Evolutionary conservation across 129 eudicot genomes (phyloP).

Genomic region (Ambrosia artemisiifolia): DNA sequence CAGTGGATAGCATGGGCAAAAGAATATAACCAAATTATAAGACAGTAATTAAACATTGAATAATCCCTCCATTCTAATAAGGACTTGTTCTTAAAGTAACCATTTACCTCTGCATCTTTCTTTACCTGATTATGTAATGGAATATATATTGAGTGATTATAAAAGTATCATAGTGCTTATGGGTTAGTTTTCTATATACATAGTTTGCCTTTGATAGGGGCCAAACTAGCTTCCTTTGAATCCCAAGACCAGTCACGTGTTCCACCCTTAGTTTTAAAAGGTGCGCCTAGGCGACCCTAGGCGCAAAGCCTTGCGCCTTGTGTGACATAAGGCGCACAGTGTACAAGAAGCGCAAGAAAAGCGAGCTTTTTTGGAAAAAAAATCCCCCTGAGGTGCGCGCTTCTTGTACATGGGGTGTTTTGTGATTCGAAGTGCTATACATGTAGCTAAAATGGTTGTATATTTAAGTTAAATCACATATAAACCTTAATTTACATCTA

Average conservation of each 20-base stretch:
- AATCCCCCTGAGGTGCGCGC: too few species aligned
- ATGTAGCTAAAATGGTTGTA: too few species aligned
- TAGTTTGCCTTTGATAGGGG: slow-evolving; percentile 14
- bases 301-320: too few species aligned
- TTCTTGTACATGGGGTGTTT: too few species aligned
- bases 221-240: slow-evolving; percentile 13
- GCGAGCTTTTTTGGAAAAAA: too few species aligned
- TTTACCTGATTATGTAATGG: slow-evolving; percentile 22
- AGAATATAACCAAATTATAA: slow-evolving; percentile 19
- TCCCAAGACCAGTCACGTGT: slow-evolving; percentile 20
- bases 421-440: too few species aligned
- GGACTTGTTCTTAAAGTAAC: slow-evolving; percentile 28
- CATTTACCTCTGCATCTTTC: slow-evolving; percentile 25
- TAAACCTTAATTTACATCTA: too few species aligned
- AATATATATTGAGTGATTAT: slow-evolving; percentile 2
- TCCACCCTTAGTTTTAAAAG: too few species aligned
- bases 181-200: neutral
- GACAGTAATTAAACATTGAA: slow-evolving; percentile 15
- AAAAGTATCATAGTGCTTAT: slow-evolving; percentile 16
- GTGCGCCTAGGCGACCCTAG: too few species aligned
- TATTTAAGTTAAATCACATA: too few species aligned
- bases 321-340: too few species aligned
- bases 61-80: slow-evolving; percentile 10
- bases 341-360: too few species aligned
- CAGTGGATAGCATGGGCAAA: slow-evolving; percentile 14